These are phyloP conservation scores for Acephala macrosclerotiorum DNA, from an alignment of 2,329 filamentous ascomycete genomes.

Conservation along the genomic window DNA sequence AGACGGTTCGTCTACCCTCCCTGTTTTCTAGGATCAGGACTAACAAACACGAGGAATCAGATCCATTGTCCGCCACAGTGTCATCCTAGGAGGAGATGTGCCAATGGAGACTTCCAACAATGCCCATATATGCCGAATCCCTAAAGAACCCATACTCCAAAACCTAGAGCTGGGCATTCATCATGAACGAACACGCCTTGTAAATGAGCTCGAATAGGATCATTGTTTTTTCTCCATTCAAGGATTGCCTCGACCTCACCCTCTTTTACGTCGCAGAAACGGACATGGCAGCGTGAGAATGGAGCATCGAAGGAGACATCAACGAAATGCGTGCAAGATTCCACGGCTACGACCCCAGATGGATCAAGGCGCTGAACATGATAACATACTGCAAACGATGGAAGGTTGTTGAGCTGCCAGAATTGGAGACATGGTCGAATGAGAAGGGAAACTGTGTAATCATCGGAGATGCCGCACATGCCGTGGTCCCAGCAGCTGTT, in stretches of 20 bases:
- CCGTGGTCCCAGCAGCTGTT: neutral
- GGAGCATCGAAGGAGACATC: neutral
- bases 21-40: neutral
- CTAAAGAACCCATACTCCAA: neutral
- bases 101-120: neutral
- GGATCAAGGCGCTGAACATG: neutral
- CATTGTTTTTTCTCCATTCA: neutral
- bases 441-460: neutral
- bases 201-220: neutral
- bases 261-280: neutral
- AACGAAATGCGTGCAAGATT: neutral
- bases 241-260: neutral
- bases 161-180: neutral
- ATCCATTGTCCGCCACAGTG: neutral
- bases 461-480: constrained; percentile 13
- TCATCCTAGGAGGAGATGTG: neutral
- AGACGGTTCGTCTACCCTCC: neutral
- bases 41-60: neutral
- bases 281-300: neutral
- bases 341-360: neutral
- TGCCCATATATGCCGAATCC: neutral
- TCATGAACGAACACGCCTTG: neutral
- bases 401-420: constrained; percentile 5
- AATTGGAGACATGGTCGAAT: neutral
- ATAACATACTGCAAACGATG: neutral